Percentiles rank a stretch among this genome's conserved stretches.
These are phyloP conservation scores for Epithemia pelagica DNA, from an alignment of 108 stramenopile genomes.

Conservation along the genomic window DNA sequence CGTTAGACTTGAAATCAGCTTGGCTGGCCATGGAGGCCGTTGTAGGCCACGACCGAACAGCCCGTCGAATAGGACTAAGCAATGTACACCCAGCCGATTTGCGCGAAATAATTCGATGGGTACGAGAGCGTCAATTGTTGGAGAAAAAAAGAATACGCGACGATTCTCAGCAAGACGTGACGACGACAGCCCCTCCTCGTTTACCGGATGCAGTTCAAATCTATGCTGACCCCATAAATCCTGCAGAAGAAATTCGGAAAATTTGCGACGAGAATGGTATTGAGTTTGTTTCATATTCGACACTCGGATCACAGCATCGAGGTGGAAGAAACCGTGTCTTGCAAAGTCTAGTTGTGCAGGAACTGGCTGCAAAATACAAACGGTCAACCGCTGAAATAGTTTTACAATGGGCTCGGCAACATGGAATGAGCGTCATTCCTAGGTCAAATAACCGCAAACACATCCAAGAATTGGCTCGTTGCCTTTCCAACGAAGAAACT, in stretches of 20 bases:
- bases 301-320: conserved; percentile 22
- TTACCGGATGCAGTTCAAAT: conserved; percentile 49
- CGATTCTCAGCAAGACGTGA: neutral
- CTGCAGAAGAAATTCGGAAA: conserved; percentile 27
- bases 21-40: conserved; percentile 51
- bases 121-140: conserved; percentile 20
- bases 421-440: conserved; percentile 48
- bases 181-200: conserved; percentile 21
- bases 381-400: conserved; percentile 42
- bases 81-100: conserved; percentile 33
- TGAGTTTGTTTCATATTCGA: conserved; percentile 54
- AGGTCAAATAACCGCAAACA: conserved; percentile 34
- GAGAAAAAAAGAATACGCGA: neutral
- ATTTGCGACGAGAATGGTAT: conserved; percentile 39
- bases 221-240: conserved; percentile 36
- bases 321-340: conserved; percentile 33
- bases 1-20: conserved; percentile 24
- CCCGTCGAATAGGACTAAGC: conserved; percentile 40
- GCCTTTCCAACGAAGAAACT: conserved; percentile 6
- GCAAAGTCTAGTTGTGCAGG: conserved; percentile 8
- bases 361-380: conserved; percentile 19
- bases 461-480: conserved; percentile 30
- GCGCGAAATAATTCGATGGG: conserved; percentile 30
- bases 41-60: conserved; percentile 30
- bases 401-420: conserved; percentile 41